Base-by-base conservation (phyloP, 2,329 filamentous ascomycete species). In the Blastomyces parvus region DNA sequence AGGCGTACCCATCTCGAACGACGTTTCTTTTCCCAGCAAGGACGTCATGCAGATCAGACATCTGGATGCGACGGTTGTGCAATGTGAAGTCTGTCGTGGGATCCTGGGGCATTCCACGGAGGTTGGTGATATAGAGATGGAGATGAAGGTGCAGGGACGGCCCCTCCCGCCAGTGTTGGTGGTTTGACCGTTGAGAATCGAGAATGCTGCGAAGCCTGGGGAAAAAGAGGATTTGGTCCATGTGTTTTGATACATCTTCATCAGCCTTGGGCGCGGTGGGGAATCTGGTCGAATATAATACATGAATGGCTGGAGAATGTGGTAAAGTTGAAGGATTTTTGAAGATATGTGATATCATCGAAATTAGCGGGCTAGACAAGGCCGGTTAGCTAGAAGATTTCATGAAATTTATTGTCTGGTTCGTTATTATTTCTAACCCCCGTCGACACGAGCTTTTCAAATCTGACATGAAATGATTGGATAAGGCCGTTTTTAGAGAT, bases 321-420 rank as follows among this genome's bases (percentile, higher is more conserved):
- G 70, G 64, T 50, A 66, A 62, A 19, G 61, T 57, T 3, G 70
- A 67, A 46, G 72, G 69, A 22, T 76, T 76, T 67, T 82, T 75
- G 30, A 80, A 79, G 7, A 91, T 77, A 65, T 83, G 81, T 19
- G 83, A 81, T 59, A 91, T 77, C 73, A 93, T 93, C 62, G 88
- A 90, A 63, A 91, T 83, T 5, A 93, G 77, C 0, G 90, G 90
- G 69, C 83, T 85, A 22, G 40, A 27, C 6, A 9, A 13, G 17
- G 27, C 60, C 55, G 27, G 70, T 61, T 67, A 61, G 46, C 62
- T 5, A 14, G 8, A 25, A 30, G 22, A 0, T 27, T 0, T 59
- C 14, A 46, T 30, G 55, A 40, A 9, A 7, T 27, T 40, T 56
- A 17, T 3, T 27, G 52, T 13, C 17, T 38, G 5, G 27, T 42